Conservation (phyloP, 129 eudicot species). For the Flaveria brownii region DNA sequence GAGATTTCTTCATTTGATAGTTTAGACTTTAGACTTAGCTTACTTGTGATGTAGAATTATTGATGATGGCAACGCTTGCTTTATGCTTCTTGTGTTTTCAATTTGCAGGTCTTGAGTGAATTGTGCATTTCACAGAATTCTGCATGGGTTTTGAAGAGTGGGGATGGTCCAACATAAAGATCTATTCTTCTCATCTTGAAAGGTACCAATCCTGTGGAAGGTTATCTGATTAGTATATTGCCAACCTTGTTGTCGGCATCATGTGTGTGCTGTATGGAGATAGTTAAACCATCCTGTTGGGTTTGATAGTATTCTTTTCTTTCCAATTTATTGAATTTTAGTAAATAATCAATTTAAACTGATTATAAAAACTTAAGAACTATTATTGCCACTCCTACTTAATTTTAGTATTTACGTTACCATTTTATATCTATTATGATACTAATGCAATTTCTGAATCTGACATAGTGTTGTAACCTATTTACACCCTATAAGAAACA, state of each 20-base stretch:
- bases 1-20: not conserved
- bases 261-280: not conserved
- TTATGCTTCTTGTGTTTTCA: slow-evolving; percentile 11
- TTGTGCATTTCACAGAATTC: slow-evolving; percentile 52
- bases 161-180: slow-evolving; percentile 48
- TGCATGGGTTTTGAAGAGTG: slow-evolving; percentile 61
- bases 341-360: not conserved
- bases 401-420: no score
- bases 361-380: no score
- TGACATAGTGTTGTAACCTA: no score
- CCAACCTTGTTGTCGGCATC: not conserved
- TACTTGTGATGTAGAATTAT: not conserved
- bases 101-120: slow-evolving; percentile 62
- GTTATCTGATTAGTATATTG: not conserved
- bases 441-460: no score
- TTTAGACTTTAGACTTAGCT: slow-evolving; percentile 9
- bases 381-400: no score
- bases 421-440: no score
- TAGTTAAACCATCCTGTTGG: not conserved
- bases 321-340: not conserved
- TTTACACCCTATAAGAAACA: no score
- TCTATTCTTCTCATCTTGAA: slow-evolving; percentile 17
- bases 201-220: slow-evolving; percentile 2
- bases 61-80: slow-evolving; percentile 5
- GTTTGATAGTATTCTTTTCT: no score